Evolutionary conservation across 352 stramenopile genomes (phyloP), one percentile per base, ranked within the genome.

Genomic region (Globisporangium acanthophoron): DNA sequence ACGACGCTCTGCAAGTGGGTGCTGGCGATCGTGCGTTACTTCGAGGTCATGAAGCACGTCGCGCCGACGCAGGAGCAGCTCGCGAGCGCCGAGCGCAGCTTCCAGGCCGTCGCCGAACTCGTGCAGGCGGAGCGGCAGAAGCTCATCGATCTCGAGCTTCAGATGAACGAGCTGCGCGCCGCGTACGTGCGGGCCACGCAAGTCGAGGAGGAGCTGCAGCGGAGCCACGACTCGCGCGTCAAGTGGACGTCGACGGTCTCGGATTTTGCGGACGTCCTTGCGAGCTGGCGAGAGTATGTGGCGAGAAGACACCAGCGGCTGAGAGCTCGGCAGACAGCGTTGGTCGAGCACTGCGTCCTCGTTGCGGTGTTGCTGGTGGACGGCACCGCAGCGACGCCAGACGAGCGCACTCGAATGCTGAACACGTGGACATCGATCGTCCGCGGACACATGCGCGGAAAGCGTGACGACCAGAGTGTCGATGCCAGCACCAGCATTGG

Each of bases 1-100:
- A 88, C 80, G 43, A 88, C 80, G 20, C 56, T 90, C 11, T 88
- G 73, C 48, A 85, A 87, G 50, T 90, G 80, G 80, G 78, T 90
- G 3, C 63, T 90, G 15, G 73, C 80, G 1, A 66, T 90, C 3
- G 75, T 88, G 18, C 67, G 68, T 8, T 90, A 90, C 64, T 85
- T 87, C 55, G 76, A 83, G 46, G 80, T 82, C 6, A 88, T 85
- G 74, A 84, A 74, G 51, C 60, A 65, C 5, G 74, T 88, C 5
- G 74, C 74, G 0, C 78, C 80, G 16, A 87, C 76, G 27, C 67
- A 80, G 44, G 67, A 74, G 46, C 66, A 74, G 39, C 69, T 90
- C 3, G 52, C 73, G 5, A 56, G 72, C 24, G 80, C 74, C 0
- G 63, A 87, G 52, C 54, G 53, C 1, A 68, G 75, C 37, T 83